Conservation (phyloP, 805 yeast genomes). For the Lipomyces sp. region DNA sequence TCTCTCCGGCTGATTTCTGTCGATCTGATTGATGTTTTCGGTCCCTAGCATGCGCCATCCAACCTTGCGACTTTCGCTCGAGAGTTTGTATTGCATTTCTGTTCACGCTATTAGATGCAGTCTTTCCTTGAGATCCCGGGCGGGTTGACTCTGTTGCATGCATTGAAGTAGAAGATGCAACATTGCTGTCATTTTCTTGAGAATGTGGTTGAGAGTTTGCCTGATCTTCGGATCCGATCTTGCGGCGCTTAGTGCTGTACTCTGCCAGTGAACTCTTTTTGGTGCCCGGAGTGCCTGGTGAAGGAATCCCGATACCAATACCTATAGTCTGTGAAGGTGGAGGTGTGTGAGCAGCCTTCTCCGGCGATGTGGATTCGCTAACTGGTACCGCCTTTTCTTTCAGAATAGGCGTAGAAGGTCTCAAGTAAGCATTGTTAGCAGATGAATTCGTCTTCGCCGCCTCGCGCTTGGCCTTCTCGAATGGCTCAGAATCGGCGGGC, state of each 20-base stretch:
- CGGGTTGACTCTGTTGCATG: no score
- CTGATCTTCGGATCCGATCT: neutral
- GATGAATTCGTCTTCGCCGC: no score
- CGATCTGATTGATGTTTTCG: conserved; percentile 44
- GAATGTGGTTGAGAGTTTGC: neutral
- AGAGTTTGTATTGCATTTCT: conserved; percentile 29
- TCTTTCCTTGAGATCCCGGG: conserved; percentile 3
- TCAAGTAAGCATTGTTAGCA: no score
- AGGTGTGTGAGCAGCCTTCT: neutral
- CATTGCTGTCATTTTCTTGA: neutral
- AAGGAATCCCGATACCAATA: neutral
- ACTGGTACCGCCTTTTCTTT: no score
- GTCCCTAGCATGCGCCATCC: conserved; percentile 41
- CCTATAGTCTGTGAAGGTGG: conserved; percentile 8
- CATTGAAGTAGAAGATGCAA: no score
- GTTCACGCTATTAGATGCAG: conserved; percentile 31
- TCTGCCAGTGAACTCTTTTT: conserved; percentile 19
- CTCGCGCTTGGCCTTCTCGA: no score
- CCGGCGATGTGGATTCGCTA: no score
- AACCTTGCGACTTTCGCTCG: conserved; percentile 29
- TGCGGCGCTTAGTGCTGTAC: conserved; percentile 12
- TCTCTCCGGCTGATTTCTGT: conserved; percentile 33
- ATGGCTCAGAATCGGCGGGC: neutral
- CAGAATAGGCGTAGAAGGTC: no score
- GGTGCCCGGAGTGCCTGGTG: conserved; percentile 20